Evolutionary conservation across 352 stramenopile genomes (phyloP).

Genomic region (Pythium aquatile): DNA sequence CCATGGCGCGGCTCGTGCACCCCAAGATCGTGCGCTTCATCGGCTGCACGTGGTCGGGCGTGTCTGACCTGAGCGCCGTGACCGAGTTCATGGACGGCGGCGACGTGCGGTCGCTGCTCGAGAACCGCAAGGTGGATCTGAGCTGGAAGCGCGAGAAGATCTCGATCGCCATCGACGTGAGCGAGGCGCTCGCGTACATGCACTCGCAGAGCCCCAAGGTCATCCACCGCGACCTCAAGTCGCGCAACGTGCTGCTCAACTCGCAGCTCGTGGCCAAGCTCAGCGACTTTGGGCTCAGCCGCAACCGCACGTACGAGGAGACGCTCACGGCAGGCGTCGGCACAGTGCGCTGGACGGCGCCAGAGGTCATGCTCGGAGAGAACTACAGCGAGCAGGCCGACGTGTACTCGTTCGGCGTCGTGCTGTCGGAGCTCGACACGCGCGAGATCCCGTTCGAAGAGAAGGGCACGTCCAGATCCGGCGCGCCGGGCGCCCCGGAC

Average conservation of each 20-base stretch:
- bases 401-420: conserved; percentile 88
- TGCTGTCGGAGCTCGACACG: conserved; percentile 85
- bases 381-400: conserved; percentile 87
- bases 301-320: conserved; percentile 84
- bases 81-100: conserved; percentile 88
- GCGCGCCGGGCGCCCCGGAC: conserved; percentile 41
- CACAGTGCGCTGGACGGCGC: conserved; percentile 84
- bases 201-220: conserved; percentile 81
- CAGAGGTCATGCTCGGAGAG: conserved; percentile 86
- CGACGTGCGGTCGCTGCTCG: conserved; percentile 78
- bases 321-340: conserved; percentile 80
- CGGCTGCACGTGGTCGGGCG: conserved; percentile 79
- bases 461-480: conserved; percentile 57
- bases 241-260: conserved; percentile 56
- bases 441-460: conserved; percentile 87
- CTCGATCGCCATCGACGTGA: conserved; percentile 81
- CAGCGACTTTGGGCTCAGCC: conserved; percentile 80
- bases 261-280: conserved; percentile 80
- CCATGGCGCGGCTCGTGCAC: conserved; percentile 78
- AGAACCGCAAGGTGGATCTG: conserved; percentile 80
- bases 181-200: conserved; percentile 79
- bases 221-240: conserved; percentile 53
- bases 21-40: conserved; percentile 87
- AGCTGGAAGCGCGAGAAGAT: conserved; percentile 84
- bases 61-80: conserved; percentile 70